Evolutionary conservation across 2,329 filamentous ascomycete genomes (phyloP), one percentile per base, ranked within the genome.

Genomic region (Clonostachys byssicola): DNA sequence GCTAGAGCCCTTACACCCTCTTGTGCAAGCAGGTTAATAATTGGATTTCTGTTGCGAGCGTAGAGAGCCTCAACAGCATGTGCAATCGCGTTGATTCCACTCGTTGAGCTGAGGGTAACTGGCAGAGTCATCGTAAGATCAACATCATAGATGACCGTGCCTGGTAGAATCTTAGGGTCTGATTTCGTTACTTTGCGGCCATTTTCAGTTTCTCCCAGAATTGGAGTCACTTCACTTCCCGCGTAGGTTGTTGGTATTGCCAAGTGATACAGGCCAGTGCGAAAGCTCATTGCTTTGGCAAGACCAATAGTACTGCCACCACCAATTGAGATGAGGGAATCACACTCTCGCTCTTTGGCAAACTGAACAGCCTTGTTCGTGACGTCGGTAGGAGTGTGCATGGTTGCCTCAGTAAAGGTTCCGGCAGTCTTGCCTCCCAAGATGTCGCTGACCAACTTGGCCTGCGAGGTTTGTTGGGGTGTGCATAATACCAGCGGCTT

Each of bases 21-120:
- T 14, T 75, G 56, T 2, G 82, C 81, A 44, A 85, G 67, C 35
- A 84, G 63, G 47, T 65, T 72, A 52, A 79, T 78, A 47, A 86
- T 71, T 2, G 81, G 81, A 61, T 83, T 86, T 16, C 71, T 73
- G 57, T 82, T 82, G 30, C 68, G 72, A 10, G 81, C 78, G 56
- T 86, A 86, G 4, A 86, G 67, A 3, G 81, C 78, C 62, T 86
- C 82, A 44, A 84, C 80, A 6, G 49, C 44, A 34, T 47, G 83
- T 3, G 83, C 82, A 61, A 86, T 82, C 0, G 83, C 81, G 57
- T 86, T 86, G 43, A 86, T 71, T 42, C 82, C 82, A 49, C 80
- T 84, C 0, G 74, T 80, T 3, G 75, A 72, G 51, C 73, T 80
- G 59, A 82, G 66, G 0, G 58, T 60, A 4, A 63, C 56, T 0